Percentiles rank a stretch among this genome's conserved stretches.
Evolutionary conservation across 768 basidiomycete genomes (phyloP).

Genomic region (Suillus tomentosus): DNA sequence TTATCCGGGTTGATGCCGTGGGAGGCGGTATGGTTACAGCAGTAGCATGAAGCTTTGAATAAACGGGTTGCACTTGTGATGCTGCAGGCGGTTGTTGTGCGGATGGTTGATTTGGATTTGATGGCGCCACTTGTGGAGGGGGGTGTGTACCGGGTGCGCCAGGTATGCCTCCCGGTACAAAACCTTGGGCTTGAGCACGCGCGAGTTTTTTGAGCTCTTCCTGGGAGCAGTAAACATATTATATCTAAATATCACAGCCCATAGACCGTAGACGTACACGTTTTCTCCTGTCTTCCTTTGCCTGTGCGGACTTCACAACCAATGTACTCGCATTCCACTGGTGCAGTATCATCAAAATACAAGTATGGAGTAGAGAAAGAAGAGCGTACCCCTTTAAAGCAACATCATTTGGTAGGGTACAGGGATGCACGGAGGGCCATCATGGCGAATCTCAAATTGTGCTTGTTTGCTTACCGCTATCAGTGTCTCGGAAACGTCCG

Average conservation of each 20-base stretch:
- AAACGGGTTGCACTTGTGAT: conserved; percentile 16
- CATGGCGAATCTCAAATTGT: too few species aligned
- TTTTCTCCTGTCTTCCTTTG: conserved; percentile 75
- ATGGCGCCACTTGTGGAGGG: conserved; percentile 35
- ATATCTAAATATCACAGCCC: conserved; percentile 17
- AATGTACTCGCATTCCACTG: conserved; percentile 71
- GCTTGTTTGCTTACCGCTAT: too few species aligned
- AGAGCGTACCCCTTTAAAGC: conserved; percentile 67
- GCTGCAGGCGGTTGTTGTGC: conserved; percentile 27
- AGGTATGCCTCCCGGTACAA: conserved; percentile 24
- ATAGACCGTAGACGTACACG: conserved; percentile 52
- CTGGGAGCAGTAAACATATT: conserved; percentile 34
- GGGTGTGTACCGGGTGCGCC: conserved; percentile 31
- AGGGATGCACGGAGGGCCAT: too few species aligned
- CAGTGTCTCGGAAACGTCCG: too few species aligned
- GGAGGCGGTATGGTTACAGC: conserved; percentile 36
- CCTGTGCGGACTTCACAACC: conserved; percentile 70
- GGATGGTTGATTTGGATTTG: conserved; percentile 24
- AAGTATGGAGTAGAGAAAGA: conserved; percentile 17
- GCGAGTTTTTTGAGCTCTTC: conserved; percentile 74
- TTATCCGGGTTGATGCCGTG: conserved; percentile 27
- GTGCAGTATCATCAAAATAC: conserved; percentile 19
- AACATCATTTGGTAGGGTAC: too few species aligned
- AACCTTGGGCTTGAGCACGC: conserved; percentile 48
- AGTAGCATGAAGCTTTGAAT: conserved; percentile 32